Evolutionary conservation across 441 rosid genomes (phyloP).

Genomic region (Breynia disticha): DNA sequence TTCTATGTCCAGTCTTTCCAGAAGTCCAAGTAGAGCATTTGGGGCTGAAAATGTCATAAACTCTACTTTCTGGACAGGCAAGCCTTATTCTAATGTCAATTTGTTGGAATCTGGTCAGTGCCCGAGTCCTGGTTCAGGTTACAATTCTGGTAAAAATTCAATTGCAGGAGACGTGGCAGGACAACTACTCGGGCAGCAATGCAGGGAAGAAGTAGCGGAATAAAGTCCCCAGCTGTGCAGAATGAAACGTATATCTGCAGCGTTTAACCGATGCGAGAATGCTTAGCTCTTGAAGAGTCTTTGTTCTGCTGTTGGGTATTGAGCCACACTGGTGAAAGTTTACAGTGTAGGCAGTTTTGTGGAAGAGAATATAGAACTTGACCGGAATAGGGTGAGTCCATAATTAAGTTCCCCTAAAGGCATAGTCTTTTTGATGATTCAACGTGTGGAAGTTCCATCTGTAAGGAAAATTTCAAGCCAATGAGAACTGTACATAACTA

Average conservation of each 20-base stretch:
- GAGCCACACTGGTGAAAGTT: slow-evolving; percentile 10
- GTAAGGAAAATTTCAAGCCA: slow-evolving; percentile 7
- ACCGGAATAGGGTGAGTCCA: slow-evolving; percentile 8
- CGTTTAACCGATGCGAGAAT: slow-evolving; percentile 10
- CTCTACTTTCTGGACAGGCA: slow-evolving; percentile 43
- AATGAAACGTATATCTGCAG: slow-evolving; percentile 3
- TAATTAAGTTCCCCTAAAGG: too few species aligned
- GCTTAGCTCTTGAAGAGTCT: slow-evolving; percentile 11
- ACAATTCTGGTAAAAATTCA: slow-evolving; percentile 89
- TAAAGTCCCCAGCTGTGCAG: slow-evolving; percentile 11
- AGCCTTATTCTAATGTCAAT: slow-evolving; percentile 46
- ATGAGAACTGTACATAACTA: slow-evolving; percentile 23
- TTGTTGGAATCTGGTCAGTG: slow-evolving; percentile 59
- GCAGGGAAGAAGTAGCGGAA: slow-evolving; percentile 18
- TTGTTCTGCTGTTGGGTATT: slow-evolving; percentile 10
- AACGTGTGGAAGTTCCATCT: slow-evolving; percentile 8
- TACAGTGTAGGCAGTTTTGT: slow-evolving; percentile 15
- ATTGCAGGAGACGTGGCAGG: slow-evolving; percentile 87
- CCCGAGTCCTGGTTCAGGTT: slow-evolving; percentile 94
- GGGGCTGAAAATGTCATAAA: slow-evolving; percentile 54
- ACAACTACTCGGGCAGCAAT: slow-evolving; percentile 71
- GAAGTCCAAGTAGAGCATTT: slow-evolving; percentile 82
- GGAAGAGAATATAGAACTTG: slow-evolving; percentile 17
- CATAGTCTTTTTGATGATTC: slow-evolving; percentile 19
- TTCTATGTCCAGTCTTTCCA: slow-evolving; percentile 93